These are phyloP conservation scores for Ophiocordyceps camponoti-leonardi DNA, from an alignment of 2,329 filamentous ascomycete species.

Conservation along the genomic window DNA sequence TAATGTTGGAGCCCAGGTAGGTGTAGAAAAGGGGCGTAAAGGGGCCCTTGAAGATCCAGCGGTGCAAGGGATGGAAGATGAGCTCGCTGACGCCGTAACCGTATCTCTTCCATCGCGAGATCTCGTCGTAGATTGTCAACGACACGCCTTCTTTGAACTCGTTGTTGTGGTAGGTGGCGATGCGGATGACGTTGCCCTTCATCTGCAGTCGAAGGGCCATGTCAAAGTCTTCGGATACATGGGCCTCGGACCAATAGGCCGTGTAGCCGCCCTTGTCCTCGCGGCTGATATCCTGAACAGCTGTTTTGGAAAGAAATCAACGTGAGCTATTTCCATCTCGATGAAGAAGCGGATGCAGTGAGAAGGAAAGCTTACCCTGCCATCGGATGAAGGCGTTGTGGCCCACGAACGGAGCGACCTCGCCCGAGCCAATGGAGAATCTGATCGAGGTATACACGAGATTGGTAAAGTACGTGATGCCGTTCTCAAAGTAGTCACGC, in stretches of 20 bases:
- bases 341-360: not conserved
- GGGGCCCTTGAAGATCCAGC: conserved; percentile 56
- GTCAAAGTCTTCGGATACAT: conserved; percentile 69
- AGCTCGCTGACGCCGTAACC: conserved; percentile 73
- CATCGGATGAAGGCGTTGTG: conserved; percentile 64
- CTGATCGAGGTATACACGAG: conserved; percentile 62
- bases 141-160: conserved; percentile 74
- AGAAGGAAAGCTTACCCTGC: conserved; percentile 16
- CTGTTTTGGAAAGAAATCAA: conserved; percentile 19
- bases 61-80: conserved; percentile 59
- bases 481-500: conserved; percentile 54
- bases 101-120: conserved; percentile 76
- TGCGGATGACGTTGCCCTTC: conserved; percentile 53
- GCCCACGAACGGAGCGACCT: conserved; percentile 66
- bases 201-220: conserved; percentile 65
- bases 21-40: conserved; percentile 63
- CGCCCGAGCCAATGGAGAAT: conserved; percentile 60
- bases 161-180: conserved; percentile 57
- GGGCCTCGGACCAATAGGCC: conserved; percentile 68
- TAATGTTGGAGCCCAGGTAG: conserved; percentile 58
- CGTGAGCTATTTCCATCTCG: not conserved
- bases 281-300: conserved; percentile 58
- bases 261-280: conserved; percentile 52
- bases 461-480: conserved; percentile 56
- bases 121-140: conserved; percentile 68